Percentiles rank a stretch among this genome's conserved stretches.
phyloP scores from a whole-genome alignment of 179 eudicot species.

The Silene vulgaris region DNA sequence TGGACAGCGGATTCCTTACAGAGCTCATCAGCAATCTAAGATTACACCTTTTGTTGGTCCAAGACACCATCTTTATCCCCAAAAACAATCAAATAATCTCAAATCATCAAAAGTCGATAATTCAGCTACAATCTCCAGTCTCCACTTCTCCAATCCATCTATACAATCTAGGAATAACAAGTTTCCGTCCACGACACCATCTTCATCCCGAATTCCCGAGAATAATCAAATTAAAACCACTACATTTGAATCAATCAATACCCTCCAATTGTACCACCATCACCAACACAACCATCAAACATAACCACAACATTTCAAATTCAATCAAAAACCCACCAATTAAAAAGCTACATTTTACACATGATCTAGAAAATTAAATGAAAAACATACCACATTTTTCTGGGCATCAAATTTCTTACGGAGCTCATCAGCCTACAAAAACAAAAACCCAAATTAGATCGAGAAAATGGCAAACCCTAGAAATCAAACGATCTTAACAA shows the following conservation, averaged over 20 bases:
- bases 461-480: conserved; percentile 22
- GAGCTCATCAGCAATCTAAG: conserved; percentile 54
- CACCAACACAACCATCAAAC: neutral
- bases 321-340: neutral
- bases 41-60: too few species aligned
- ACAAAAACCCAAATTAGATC: conserved; percentile 14
- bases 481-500: conserved; percentile 7
- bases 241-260: neutral
- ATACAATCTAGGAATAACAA: neutral
- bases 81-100: neutral
- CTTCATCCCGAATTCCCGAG: neutral
- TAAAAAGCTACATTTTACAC: neutral
- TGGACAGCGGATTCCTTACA: conserved; percentile 69
- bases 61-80: too few species aligned
- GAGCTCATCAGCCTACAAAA: conserved; percentile 71
- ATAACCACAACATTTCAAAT: neutral
- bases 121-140: neutral
- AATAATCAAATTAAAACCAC: too few species aligned
- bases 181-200: too few species aligned
- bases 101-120: neutral
- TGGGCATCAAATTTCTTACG: conserved; percentile 78
- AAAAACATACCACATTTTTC: conserved; percentile 55
- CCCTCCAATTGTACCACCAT: too few species aligned
- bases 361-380: too few species aligned
- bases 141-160: neutral